Conservation (phyloP, 2,329 filamentous ascomycete species). For the Hirsutella minnesotensis region DNA sequence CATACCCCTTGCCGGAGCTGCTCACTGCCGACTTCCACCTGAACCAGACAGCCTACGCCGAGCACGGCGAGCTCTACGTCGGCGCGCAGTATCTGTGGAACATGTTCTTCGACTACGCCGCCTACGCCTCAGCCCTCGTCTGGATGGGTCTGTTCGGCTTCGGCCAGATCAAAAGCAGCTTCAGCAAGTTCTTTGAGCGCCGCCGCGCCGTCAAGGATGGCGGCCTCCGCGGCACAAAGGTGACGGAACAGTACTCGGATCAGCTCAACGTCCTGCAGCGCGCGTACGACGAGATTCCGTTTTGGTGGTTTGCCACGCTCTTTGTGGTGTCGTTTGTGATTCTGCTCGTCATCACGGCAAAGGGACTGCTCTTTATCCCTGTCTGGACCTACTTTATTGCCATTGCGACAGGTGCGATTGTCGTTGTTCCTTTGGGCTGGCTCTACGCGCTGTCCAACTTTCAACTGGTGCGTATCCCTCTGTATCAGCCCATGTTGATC, state of each 20-base stretch:
- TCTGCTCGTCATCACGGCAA: conserved; percentile 37
- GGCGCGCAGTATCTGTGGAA: conserved; percentile 44
- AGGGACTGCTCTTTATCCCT: conserved; percentile 43
- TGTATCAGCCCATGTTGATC: too few relatives aligned
- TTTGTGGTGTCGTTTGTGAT: conserved; percentile 36
- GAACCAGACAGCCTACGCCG: conserved; percentile 34
- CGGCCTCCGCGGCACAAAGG: conserved; percentile 10
- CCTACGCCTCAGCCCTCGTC: conserved; percentile 43
- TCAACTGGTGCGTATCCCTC: conserved; percentile 16
- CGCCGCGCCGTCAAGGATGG: conserved; percentile 13
- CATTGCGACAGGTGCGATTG: conserved; percentile 38
- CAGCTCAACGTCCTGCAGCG: conserved; percentile 47
- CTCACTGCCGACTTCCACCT: conserved; percentile 24
- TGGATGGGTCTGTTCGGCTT: conserved; percentile 48
- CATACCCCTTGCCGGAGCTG: conserved; percentile 20
- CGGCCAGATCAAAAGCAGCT: conserved; percentile 30
- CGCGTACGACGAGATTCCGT: conserved; percentile 43
- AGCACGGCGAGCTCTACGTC: conserved; percentile 43
- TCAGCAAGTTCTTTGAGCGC: conserved; percentile 29
- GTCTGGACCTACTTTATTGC: conserved; percentile 49
- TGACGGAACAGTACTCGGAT: conserved; percentile 45
- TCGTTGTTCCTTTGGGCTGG: conserved; percentile 46
- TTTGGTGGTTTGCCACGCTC: conserved; percentile 43
- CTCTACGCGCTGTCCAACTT: conserved; percentile 48
- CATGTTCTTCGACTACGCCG: conserved; percentile 50